Conservation (phyloP, 495 filamentous ascomycete species). For the Tuber indicum region DNA sequence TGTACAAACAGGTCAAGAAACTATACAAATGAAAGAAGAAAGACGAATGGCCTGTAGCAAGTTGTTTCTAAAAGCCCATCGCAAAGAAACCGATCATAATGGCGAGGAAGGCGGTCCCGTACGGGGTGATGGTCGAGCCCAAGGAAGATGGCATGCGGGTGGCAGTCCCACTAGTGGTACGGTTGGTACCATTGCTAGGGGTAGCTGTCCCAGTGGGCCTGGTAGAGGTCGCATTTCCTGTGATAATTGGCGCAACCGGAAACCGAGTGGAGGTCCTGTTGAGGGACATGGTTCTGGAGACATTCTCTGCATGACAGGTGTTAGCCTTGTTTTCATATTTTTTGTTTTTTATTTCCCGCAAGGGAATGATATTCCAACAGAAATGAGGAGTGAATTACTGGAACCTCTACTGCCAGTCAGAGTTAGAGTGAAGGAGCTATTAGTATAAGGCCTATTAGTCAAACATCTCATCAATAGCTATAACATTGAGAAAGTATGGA, state of each 20-base stretch:
- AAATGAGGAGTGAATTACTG: neutral
- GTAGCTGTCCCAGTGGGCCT: neutral
- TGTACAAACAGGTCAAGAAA: neutral
- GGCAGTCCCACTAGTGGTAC: neutral
- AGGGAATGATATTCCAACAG: neutral
- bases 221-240: neutral
- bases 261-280: neutral
- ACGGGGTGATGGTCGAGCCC: neutral
- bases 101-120: neutral
- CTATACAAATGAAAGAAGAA: neutral
- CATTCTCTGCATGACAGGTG: neutral
- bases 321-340: neutral
- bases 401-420: neutral
- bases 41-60: neutral
- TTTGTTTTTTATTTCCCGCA: no score
- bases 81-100: neutral
- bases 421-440: neutral
- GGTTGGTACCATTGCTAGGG: neutral
- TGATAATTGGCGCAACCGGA: neutral
- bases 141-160: neutral
- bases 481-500: neutral
- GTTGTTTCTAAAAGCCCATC: neutral
- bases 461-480: neutral
- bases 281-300: neutral
- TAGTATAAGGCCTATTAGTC: neutral